phyloP scores from a whole-genome alignment of 768 basidiomycete genomes.

The Strobilomyces dryophilus region DNA sequence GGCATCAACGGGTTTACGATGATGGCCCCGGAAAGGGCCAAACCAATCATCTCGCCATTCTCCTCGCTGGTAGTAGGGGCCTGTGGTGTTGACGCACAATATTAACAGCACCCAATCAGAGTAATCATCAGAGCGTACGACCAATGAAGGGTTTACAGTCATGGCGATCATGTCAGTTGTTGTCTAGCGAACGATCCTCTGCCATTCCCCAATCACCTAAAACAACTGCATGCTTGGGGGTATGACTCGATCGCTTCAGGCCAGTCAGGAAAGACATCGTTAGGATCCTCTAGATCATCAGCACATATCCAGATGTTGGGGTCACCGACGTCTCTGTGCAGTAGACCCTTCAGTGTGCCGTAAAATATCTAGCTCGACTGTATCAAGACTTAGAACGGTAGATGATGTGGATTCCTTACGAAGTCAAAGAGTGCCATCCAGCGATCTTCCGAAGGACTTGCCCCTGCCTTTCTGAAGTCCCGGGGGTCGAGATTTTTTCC shows the following conservation, averaged over 20 bases:
- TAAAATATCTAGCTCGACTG: background rate
- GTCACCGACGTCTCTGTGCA: background rate
- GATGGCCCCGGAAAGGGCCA: background rate
- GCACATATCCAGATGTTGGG: background rate
- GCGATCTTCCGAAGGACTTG: background rate
- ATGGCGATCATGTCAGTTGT: background rate
- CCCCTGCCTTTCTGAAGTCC: background rate
- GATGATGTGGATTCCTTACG: background rate
- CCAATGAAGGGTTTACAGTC: background rate
- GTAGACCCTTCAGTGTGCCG: background rate
- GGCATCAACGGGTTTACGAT: background rate
- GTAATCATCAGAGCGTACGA: background rate
- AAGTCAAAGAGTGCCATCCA: background rate
- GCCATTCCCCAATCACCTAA: background rate
- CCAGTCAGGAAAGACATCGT: background rate
- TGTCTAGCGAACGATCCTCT: background rate
- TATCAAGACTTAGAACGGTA: background rate
- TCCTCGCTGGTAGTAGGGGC: background rate
- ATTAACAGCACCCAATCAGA: background rate
- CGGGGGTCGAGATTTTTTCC: background rate
- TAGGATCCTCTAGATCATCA: background rate
- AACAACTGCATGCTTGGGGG: background rate
- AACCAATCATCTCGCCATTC: background rate
- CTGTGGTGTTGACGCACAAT: background rate
- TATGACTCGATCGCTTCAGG: background rate